phyloP scores from a whole-genome alignment of 169 alveolate genomes.

The Plasmodium gonderi region DNA sequence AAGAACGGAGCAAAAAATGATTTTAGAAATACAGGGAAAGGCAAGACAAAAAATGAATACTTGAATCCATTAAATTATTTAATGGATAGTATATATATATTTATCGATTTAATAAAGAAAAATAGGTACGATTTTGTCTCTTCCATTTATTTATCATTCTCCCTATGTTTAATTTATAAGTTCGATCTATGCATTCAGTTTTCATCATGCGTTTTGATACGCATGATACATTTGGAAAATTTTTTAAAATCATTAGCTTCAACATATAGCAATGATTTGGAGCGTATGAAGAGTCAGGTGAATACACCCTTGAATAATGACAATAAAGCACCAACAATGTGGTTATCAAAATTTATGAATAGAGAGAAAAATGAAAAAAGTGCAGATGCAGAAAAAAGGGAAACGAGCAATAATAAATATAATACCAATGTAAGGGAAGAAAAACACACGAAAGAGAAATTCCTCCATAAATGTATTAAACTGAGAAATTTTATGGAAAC shows the following conservation, averaged over 20 bases:
- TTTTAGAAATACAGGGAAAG: background rate
- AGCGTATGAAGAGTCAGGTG: background rate
- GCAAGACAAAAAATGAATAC: constrained; percentile 20
- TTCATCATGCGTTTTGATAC: constrained; percentile 26
- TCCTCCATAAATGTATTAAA: background rate
- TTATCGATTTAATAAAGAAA: constrained; percentile 23
- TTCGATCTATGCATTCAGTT: constrained; percentile 44
- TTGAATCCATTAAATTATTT: constrained; percentile 56
- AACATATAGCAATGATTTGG: background rate
- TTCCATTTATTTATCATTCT: constrained; percentile 56
- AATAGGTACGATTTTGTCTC: constrained; percentile 75
- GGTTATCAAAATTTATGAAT: background rate
- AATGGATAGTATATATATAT: constrained; percentile 54
- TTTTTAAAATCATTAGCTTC: background rate
- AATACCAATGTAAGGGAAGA: background rate
- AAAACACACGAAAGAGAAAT: background rate
- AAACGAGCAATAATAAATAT: background rate
- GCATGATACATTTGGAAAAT: constrained; percentile 34
- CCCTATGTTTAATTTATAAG: constrained; percentile 47
- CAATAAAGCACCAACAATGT: background rate
- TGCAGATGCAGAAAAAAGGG: background rate
- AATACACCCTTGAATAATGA: background rate
- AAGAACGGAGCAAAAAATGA: background rate
- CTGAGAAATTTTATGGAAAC: constrained; percentile 4
- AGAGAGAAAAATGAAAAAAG: background rate